Conservation (phyloP, 2,329 filamentous ascomycete species). For the Xylariales sp. region DNA sequence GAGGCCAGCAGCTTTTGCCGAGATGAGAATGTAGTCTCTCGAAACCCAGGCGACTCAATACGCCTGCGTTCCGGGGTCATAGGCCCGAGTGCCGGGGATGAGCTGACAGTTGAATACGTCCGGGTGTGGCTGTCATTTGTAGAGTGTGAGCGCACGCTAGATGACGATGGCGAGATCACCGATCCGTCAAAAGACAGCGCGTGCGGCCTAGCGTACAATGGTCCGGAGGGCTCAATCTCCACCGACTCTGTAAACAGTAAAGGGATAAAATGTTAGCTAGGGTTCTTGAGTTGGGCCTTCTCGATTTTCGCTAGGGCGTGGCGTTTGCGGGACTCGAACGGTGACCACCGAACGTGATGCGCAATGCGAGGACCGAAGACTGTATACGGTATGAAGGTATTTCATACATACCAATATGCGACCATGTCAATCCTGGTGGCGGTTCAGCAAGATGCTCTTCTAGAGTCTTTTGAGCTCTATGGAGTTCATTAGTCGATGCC, state of each 20-base stretch:
- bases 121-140: slow-evolving; percentile 32
- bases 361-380: not conserved
- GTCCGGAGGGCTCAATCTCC: slow-evolving; percentile 44
- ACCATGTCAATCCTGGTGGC: slow-evolving; percentile 39
- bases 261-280: slow-evolving; percentile 13
- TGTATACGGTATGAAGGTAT: not conserved
- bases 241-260: slow-evolving; percentile 31
- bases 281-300: not conserved
- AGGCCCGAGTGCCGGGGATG: slow-evolving; percentile 31
- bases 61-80: slow-evolving; percentile 40
- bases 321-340: not conserved
- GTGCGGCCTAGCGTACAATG: slow-evolving; percentile 36
- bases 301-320: not conserved
- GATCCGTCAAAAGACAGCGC: slow-evolving; percentile 34
- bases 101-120: slow-evolving; percentile 42
- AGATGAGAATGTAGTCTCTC: slow-evolving; percentile 44
- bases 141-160: slow-evolving; percentile 42
- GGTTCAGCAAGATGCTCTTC: slow-evolving; percentile 41
- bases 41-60: slow-evolving; percentile 40
- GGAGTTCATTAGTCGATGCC: slow-evolving; percentile 12
- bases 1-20: slow-evolving; percentile 39
- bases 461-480: slow-evolving; percentile 33
- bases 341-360: not conserved
- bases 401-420: slow-evolving; percentile 39
- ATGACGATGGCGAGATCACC: slow-evolving; percentile 40